Evolutionary conservation across 2,329 filamentous ascomycete genomes (phyloP).

Genomic region (Diplodia scrobiculata): DNA sequence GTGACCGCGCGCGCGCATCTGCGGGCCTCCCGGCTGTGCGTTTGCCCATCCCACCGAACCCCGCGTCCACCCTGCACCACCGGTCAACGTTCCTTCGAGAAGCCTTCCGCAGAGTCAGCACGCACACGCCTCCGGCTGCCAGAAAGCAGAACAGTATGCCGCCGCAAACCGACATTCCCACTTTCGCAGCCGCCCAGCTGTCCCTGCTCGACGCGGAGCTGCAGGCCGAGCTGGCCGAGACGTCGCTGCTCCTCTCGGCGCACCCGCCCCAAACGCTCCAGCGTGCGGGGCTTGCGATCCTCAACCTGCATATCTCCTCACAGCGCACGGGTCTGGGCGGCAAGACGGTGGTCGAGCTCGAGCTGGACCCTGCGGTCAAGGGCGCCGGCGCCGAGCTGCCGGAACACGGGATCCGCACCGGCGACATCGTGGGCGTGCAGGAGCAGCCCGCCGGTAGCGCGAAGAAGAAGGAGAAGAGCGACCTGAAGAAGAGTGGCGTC

Average conservation of each 20-base stretch:
- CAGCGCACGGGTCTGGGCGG: slow-evolving; percentile 88
- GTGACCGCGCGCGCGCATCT: slow-evolving; percentile 2
- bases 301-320: slow-evolving; percentile 71
- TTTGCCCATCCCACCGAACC: slow-evolving; percentile 16
- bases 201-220: slow-evolving; percentile 70
- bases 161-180: slow-evolving; percentile 48
- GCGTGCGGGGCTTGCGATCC: slow-evolving; percentile 75
- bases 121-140: slow-evolving; percentile 8
- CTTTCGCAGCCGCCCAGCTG: slow-evolving; percentile 72
- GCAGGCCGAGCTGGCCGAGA: slow-evolving; percentile 70
- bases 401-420: slow-evolving; percentile 73
- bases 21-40: background rate
- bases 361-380: slow-evolving; percentile 69
- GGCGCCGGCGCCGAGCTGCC: slow-evolving; percentile 59
- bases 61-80: slow-evolving; percentile 14
- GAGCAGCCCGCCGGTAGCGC: slow-evolving; percentile 72
- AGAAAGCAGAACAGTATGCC: slow-evolving; percentile 1
- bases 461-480: slow-evolving; percentile 71
- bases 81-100: slow-evolving; percentile 14
- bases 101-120: slow-evolving; percentile 10
- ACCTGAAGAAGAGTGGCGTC: slow-evolving; percentile 67
- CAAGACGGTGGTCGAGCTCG: slow-evolving; percentile 83
- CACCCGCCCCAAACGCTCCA: slow-evolving; percentile 70
- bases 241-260: slow-evolving; percentile 65
- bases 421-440: slow-evolving; percentile 75